Evolutionary conservation across 2,329 filamentous ascomycete species (phyloP), one percentile per base, ranked within the genome.

Genomic region (Phialophora chinensis): DNA sequence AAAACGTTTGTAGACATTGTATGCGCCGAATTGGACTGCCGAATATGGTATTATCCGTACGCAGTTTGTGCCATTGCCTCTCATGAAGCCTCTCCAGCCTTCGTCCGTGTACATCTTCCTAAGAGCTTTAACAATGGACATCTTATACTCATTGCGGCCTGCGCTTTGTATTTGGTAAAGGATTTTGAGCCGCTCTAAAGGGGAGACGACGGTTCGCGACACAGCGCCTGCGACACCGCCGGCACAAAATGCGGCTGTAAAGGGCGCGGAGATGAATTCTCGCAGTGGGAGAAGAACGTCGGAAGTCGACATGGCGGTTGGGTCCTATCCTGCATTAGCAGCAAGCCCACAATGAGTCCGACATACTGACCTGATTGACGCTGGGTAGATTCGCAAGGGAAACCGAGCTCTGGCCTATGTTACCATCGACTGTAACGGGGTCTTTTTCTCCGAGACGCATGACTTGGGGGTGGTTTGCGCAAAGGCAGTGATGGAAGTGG

Each of bases 11-110:
- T 99, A 99, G 72, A 98, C 88, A 77, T 96, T 98, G 83, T 98
- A 99, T 76, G 93, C 96, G 73, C 94, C 94, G 79, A 99, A 99
- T 76, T 99, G 95, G 49, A 98, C 95, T 11, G 95, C 95, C 58
- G 94, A 98, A 79, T 99, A 99, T 4, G 95, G 95, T 60, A 99
- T 92, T 72, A 99, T 99, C 69, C 95, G 91, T 74, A 99, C 92
- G 84, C 95, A 99, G 79, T 99, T 99, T 68, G 93, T 97, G 70
- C 95, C 95, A 77, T 99, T 99, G 60, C 95, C 95, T 72, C 93
- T 88, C 93, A 99, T 96, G 79, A 98, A 96, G 0, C 95, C 95
- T 78, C 88, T 89, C 92, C 93, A 98, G 62, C 95, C 95, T 80
- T 99, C 95, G 77, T 99, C 95, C 73, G 85, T 89, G 89, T 94